phyloP scores from a whole-genome alignment of 2,329 filamentous ascomycete species.

The Penicillium aurantiogriseum region DNA sequence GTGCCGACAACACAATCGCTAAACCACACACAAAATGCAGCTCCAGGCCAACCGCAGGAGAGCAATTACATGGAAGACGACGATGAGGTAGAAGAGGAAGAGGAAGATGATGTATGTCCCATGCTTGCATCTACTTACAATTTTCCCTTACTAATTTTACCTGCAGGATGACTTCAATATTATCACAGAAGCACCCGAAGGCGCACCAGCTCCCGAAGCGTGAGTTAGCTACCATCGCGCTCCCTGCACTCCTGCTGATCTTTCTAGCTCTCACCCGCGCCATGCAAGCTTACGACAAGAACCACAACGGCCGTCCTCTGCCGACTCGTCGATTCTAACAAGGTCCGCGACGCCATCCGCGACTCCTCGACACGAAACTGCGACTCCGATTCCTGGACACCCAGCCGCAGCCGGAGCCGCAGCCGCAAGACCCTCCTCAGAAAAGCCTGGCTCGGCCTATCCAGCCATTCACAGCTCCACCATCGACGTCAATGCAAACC shows the following conservation, averaged over 20 bases:
- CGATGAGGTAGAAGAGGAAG: constrained; percentile 42
- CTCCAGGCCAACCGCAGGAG: constrained; percentile 33
- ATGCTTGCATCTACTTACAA: neutral
- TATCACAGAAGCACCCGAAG: constrained; percentile 48
- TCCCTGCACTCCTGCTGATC: constrained; percentile 17
- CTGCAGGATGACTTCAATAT: constrained; percentile 50
- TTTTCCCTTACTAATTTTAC: constrained; percentile 7
- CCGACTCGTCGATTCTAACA: constrained; percentile 30
- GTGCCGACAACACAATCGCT: constrained; percentile 32
- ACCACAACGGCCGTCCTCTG: constrained; percentile 34
- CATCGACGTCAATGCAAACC: constrained; percentile 80
- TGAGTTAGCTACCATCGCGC: constrained; percentile 26
- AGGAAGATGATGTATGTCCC: constrained; percentile 35
- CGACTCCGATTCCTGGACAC: constrained; percentile 31
- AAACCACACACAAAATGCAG: constrained; percentile 29
- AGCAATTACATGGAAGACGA: constrained; percentile 41
- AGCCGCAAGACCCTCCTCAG: constrained; percentile 33
- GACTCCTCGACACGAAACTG: constrained; percentile 34
- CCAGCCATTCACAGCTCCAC: constrained; percentile 71
- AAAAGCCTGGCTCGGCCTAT: constrained; percentile 61
- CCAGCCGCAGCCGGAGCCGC: constrained; percentile 14
- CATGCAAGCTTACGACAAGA: constrained; percentile 40
- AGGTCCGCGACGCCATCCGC: constrained; percentile 38
- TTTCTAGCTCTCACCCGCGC: constrained; percentile 39
- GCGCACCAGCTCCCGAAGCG: constrained; percentile 39